Evolutionary conservation across 768 basidiomycete genomes (phyloP).

Genomic region (Mycena crocata): DNA sequence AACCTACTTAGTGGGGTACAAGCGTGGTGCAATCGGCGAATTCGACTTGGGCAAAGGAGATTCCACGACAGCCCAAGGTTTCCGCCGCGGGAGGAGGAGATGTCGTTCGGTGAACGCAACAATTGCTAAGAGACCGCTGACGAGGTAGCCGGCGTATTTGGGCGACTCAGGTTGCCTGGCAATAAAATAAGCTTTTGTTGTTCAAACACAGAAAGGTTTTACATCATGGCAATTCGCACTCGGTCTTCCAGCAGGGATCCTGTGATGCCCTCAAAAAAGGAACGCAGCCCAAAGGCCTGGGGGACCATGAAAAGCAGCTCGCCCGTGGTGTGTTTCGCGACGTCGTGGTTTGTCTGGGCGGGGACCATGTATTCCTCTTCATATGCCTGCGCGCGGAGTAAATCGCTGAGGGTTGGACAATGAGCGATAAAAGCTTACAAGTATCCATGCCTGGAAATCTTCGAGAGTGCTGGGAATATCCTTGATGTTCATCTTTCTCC

Average conservation of each 20-base stretch:
- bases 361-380: conserved; percentile 57
- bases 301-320: conserved; percentile 56
- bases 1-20: conserved; percentile 49
- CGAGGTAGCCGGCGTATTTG: conserved; percentile 43
- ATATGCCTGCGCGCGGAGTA: conserved; percentile 48
- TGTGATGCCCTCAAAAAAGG: conserved; percentile 47
- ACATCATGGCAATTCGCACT: conserved; percentile 64
- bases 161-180: conserved; percentile 51
- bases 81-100: conserved; percentile 52
- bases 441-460: conserved; percentile 52
- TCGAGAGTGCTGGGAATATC: conserved; percentile 57
- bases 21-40: conserved; percentile 35
- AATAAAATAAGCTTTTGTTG: conserved; percentile 11
- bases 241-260: conserved; percentile 55
- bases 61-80: conserved; percentile 36
- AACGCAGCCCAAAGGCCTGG: conserved; percentile 49
- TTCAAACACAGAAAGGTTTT: conserved; percentile 4
- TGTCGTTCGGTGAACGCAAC: conserved; percentile 50
- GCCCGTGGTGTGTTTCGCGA: conserved; percentile 53
- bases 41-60: conserved; percentile 37
- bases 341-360: conserved; percentile 50
- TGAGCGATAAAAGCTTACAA: conserved; percentile 42
- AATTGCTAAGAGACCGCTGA: conserved; percentile 36
- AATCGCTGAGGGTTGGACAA: no score
- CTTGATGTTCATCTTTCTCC: conserved; percentile 58